phyloP scores from a whole-genome alignment of 2,329 filamentous ascomycete species.

The Immersiporthe knoxdaviesiana region DNA sequence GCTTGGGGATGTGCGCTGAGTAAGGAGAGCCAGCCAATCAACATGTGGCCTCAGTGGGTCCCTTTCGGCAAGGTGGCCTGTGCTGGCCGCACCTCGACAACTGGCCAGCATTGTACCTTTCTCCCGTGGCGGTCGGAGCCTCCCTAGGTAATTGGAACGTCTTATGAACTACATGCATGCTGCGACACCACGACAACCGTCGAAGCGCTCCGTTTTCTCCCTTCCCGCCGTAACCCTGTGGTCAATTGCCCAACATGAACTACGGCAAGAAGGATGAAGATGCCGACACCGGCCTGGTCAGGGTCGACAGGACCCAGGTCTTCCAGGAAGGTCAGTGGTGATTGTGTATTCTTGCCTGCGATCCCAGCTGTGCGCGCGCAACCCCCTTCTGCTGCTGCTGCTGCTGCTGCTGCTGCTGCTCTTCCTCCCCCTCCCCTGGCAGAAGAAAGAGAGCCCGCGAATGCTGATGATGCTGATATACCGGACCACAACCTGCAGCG shows the following conservation, averaged over 20 bases:
- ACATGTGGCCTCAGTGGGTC: neutral
- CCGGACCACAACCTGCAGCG: slow-evolving; percentile 59
- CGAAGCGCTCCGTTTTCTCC: slow-evolving; percentile 21
- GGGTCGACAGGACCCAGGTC: slow-evolving; percentile 95
- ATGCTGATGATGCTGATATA: slow-evolving; percentile 41
- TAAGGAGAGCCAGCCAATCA: neutral
- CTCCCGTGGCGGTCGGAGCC: neutral
- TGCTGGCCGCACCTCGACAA: slow-evolving; percentile 8
- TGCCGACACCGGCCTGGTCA: slow-evolving; percentile 89
- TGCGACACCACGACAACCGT: slow-evolving; percentile 13
- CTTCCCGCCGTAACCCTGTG: slow-evolving; percentile 28
- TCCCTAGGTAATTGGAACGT: neutral
- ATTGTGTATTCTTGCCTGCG: slow-evolving; percentile 19
- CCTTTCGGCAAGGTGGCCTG: slow-evolving; percentile 11
- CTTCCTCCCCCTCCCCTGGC: no score
- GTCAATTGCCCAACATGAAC: slow-evolving; percentile 69
- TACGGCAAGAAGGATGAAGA: slow-evolving; percentile 99
- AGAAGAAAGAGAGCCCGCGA: slow-evolving; percentile 26
- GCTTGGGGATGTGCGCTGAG: no score
- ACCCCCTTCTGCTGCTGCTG: neutral
- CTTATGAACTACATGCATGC: slow-evolving; percentile 19
- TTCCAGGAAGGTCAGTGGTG: slow-evolving; percentile 88
- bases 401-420: no score
- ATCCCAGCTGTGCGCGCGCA: slow-evolving; percentile 34
- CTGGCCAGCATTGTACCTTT: slow-evolving; percentile 11